phyloP scores from a whole-genome alignment of 2,329 filamentous ascomycete genomes.

The Scedosporium boydii region DNA sequence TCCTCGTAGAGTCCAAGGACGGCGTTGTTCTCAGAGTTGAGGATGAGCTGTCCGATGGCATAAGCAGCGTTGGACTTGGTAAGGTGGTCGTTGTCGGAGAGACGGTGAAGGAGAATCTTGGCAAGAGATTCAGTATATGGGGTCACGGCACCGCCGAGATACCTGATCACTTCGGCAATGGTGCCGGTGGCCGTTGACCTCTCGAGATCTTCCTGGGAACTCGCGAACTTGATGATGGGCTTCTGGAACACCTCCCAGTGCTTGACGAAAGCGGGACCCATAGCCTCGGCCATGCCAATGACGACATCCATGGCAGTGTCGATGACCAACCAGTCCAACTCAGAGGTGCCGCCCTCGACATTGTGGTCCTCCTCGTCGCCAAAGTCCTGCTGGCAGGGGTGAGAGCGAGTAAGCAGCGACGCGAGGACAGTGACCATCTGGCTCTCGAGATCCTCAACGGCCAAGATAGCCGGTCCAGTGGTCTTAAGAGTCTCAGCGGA shows the following conservation, averaged over 20 bases:
- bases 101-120: slow-evolving; percentile 73
- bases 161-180: slow-evolving; percentile 80
- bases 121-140: slow-evolving; percentile 70
- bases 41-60: slow-evolving; percentile 74
- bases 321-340: slow-evolving; percentile 95
- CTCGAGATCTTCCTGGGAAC: slow-evolving; percentile 77
- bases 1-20: slow-evolving; percentile 68
- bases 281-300: slow-evolving; percentile 70
- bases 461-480: slow-evolving; percentile 78
- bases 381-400: slow-evolving; percentile 87
- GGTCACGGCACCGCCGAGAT: slow-evolving; percentile 74
- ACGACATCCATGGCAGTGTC: slow-evolving; percentile 91
- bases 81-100: slow-evolving; percentile 82
- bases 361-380: slow-evolving; percentile 71
- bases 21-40: slow-evolving; percentile 66
- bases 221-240: slow-evolving; percentile 78
- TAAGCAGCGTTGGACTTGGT: slow-evolving; percentile 95
- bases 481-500: slow-evolving; percentile 83
- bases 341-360: slow-evolving; percentile 69
- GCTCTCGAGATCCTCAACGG: slow-evolving; percentile 57
- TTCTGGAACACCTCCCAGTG: slow-evolving; percentile 96
- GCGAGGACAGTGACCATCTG: slow-evolving; percentile 66
- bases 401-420: slow-evolving; percentile 77
- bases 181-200: slow-evolving; percentile 85
- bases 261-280: slow-evolving; percentile 73